A percentile compares a stretch with the other conserved stretches of the same genome.
Conservation (phyloP, 2,329 filamentous ascomycete species). For the Hymenoscyphus albidus region DNA sequence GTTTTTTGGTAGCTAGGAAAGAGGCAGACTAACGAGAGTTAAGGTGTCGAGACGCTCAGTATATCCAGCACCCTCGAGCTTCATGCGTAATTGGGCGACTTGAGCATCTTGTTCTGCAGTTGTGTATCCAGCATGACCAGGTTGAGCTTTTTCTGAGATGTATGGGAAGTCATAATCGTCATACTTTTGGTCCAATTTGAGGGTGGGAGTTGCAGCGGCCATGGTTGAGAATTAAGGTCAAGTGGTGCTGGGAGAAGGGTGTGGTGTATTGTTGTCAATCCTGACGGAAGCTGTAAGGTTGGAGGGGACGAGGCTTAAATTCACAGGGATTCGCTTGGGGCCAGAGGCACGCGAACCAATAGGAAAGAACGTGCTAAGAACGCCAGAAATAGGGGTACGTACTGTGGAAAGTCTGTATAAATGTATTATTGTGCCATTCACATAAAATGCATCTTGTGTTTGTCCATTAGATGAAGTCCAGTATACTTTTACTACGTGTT, state of each 20-base stretch:
- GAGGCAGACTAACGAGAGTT: slow-evolving; percentile 65
- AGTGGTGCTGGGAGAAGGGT: background rate
- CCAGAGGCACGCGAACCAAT: slow-evolving; percentile 11
- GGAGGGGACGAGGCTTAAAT: slow-evolving; percentile 5
- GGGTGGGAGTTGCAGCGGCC: slow-evolving; percentile 24
- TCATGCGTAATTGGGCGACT: slow-evolving; percentile 76
- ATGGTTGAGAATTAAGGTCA: slow-evolving; percentile 20
- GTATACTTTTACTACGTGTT: background rate
- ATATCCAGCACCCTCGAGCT: slow-evolving; percentile 80
- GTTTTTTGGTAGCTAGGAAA: background rate
- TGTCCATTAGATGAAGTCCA: background rate
- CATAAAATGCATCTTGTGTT: background rate
- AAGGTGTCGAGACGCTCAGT: slow-evolving; percentile 85
- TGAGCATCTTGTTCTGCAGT: slow-evolving; percentile 84
- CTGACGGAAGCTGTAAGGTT: background rate
- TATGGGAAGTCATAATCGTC: slow-evolving; percentile 94
- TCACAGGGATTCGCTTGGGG: slow-evolving; percentile 8
- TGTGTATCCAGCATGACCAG: slow-evolving; percentile 84
- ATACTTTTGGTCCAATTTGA: slow-evolving; percentile 78
- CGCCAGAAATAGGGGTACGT: background rate
- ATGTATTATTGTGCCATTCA: background rate
- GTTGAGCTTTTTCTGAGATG: slow-evolving; percentile 62
- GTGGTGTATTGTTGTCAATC: background rate
- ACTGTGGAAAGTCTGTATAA: background rate
- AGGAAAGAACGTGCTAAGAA: slow-evolving; percentile 3